Evolutionary conservation across 371 early-diverging fungal species (phyloP).

Genomic region (Mortierella sp.): DNA sequence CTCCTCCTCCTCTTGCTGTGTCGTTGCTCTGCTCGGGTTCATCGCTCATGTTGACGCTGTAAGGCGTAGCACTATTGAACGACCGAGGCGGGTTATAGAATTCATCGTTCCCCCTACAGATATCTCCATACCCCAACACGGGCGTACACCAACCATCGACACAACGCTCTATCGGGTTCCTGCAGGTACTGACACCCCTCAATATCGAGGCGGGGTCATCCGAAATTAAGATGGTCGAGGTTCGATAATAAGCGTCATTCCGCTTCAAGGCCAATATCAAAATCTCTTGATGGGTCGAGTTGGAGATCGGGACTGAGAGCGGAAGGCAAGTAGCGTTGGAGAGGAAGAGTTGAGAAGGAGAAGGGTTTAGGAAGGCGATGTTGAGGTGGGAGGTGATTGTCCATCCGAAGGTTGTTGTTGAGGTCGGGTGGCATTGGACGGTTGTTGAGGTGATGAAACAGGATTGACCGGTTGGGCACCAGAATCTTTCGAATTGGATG

Average conservation of each 20-base stretch:
- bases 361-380: not conserved
- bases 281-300: not conserved
- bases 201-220: constrained; percentile 5
- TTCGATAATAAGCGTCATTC: constrained; percentile 6
- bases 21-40: not conserved
- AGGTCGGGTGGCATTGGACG: not conserved
- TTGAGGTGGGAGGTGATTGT: not conserved
- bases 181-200: not conserved
- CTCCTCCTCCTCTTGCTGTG: not conserved
- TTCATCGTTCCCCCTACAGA: constrained; percentile 11
- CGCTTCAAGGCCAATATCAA: constrained; percentile 6
- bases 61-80: not conserved
- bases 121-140: not conserved
- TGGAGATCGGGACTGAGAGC: not conserved
- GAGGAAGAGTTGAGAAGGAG: not conserved
- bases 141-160: not conserved
- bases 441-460: not conserved
- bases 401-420: not conserved
- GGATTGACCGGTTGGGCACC: not conserved
- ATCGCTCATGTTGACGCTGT: not conserved
- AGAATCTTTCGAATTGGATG: not conserved
- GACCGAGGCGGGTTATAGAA: not conserved
- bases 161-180: not conserved
- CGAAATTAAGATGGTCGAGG: constrained; percentile 11
- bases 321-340: not conserved